These are phyloP conservation scores for Centaurea solstitialis DNA, from an alignment of 129 eudicot genomes.

Conservation along the genomic window DNA sequence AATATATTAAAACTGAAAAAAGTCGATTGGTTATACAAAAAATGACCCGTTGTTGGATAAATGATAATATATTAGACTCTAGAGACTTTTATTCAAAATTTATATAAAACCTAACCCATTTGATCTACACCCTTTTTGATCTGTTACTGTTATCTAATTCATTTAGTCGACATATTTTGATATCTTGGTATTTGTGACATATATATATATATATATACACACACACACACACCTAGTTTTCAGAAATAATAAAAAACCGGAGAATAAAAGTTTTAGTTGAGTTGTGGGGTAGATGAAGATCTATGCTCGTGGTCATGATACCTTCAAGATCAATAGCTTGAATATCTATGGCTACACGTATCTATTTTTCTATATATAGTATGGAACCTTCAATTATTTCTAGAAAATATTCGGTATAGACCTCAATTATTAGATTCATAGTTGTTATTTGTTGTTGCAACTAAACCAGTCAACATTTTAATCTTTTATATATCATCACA, in stretches of 20 bases:
- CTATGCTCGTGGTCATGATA: neutral
- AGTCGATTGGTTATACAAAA: neutral
- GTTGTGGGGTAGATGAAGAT: neutral
- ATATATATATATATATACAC: neutral
- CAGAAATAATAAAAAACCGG: neutral
- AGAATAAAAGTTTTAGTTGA: neutral
- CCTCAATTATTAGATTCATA: neutral
- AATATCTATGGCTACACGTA: neutral
- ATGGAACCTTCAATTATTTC: constrained; percentile 15
- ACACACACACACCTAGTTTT: neutral
- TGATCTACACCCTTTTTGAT: neutral
- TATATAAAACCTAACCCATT: neutral
- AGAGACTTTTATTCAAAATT: neutral
- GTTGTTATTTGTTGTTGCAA: neutral
- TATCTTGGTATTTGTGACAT: neutral
- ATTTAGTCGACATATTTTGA: neutral
- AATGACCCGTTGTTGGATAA: neutral
- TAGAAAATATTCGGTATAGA: neutral
- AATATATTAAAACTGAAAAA: neutral
- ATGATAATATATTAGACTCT: neutral
- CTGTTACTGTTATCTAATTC: neutral
- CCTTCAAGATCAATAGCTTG: constrained; percentile 12
- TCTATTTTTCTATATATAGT: constrained; percentile 3
- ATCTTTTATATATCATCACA: neutral
- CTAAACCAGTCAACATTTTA: neutral